Base-by-base conservation (phyloP, 2,329 filamentous ascomycete genomes). In the Colletotrichum theobromicola region DNA sequence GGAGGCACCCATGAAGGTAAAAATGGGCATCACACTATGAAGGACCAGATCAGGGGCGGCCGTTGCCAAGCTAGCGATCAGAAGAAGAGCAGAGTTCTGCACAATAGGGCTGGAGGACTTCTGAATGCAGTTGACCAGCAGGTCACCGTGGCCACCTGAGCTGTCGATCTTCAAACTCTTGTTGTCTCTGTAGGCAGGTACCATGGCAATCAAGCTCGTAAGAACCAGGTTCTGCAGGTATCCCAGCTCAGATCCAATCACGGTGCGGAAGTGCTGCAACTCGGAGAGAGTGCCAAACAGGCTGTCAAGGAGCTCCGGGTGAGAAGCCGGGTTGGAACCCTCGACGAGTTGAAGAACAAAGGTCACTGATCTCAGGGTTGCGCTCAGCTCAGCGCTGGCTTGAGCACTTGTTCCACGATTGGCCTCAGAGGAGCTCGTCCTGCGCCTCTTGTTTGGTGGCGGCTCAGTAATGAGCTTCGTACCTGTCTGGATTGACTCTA, bases 21-120 rank as follows among this genome's bases (percentile, higher is more conserved):
- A 99, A 67, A 99, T 96, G 15, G 97, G 97, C 97, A 99, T 99
- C 68, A 99, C 95, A 79, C 95, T 98, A 84, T 99, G 96, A 72
- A 99, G 89, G 4, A 99, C 95, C 62, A 98, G 87, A 82, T 98
- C 96, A 0, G 97, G 97, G 0, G 95, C 95, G 78, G 96, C 94
- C 50, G 93, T 93, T 26, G 97, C 96, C 53, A 99, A 88, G 71
- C 93, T 94, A 28, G 96, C 95, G 72, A 98, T 94, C 30, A 99
- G 88, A 10, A 98, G 90, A 16, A 99, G 88, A 5, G 97, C 96
- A 7, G 94, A 93, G 81, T 98, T 98, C 82, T 98, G 97, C 8
- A 99, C 95, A 77, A 98, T 95, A 1, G 96, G 95, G 82, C 94
- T 98, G 30, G 94, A 92, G 0, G 96, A 97, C 76, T 95, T 96